Conservation (phyloP, 495 filamentous ascomycete species). For the Bacidia rubella region DNA sequence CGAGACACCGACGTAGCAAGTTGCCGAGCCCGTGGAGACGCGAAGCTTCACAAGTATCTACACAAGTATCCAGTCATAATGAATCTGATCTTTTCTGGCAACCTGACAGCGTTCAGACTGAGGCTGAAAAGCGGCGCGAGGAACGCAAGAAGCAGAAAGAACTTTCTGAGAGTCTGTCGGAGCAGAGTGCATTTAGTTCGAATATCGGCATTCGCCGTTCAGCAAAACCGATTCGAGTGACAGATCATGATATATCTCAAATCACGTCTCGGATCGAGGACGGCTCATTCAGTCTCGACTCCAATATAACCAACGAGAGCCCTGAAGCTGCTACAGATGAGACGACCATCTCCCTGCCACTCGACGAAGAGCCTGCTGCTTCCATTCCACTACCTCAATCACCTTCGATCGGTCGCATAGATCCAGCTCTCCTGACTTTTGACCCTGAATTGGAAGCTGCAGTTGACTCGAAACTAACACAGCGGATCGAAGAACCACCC, state of each 20-base stretch:
- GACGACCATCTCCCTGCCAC: not conserved
- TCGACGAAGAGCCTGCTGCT: not conserved
- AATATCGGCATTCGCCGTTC: not conserved
- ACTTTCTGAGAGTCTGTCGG: not conserved
- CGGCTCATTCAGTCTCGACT: not conserved
- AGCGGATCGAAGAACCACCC: not conserved
- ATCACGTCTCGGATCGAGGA: not conserved
- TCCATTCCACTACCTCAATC: conserved; percentile 1
- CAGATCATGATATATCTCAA: not conserved
- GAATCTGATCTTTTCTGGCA: conserved; percentile 16
- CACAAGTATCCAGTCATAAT: conserved; percentile 14
- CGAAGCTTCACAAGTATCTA: conserved; percentile 23
- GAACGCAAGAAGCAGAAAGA: conserved; percentile 1
- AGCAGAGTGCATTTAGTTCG: not conserved
- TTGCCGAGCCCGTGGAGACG: conserved; percentile 32
- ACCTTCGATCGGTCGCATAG: conserved; percentile 3
- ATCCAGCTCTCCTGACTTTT: not conserved
- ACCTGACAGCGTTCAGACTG: conserved; percentile 2
- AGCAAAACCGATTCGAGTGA: not conserved
- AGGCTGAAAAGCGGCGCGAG: not conserved
- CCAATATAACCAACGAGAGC: not conserved
- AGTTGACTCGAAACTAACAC: not conserved
- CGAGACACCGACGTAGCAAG: conserved; percentile 19
- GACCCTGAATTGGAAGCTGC: not conserved
- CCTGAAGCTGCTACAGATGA: not conserved